Evolutionary conservation across 495 filamentous ascomycete species (phyloP).

Genomic region (Penicillium taxi): DNA sequence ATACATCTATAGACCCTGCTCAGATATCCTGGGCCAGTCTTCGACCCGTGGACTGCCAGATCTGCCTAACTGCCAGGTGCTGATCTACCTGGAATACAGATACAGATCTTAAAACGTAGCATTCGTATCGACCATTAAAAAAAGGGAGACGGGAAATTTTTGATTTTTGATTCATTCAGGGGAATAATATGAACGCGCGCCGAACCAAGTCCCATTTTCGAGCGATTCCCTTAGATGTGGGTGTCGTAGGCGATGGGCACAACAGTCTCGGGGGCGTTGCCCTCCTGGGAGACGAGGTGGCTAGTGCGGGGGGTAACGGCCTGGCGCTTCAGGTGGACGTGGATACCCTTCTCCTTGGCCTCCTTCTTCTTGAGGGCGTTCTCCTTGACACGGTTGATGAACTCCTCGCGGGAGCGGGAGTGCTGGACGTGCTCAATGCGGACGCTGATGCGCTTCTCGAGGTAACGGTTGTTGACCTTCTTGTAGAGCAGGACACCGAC

Average conservation of each 20-base stretch:
- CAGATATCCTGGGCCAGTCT: no score
- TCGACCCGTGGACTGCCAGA: no score
- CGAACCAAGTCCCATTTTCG: slow-evolving; percentile 23
- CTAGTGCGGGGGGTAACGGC: slow-evolving; percentile 70
- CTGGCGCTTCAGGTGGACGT: slow-evolving; percentile 87
- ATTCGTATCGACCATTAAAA: slow-evolving; percentile 1
- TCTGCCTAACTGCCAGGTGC: no score
- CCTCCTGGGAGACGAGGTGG: slow-evolving; percentile 64
- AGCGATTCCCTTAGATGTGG: slow-evolving; percentile 67
- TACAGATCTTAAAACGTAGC: no score
- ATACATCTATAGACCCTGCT: no score
- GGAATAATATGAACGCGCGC: slow-evolving; percentile 41
- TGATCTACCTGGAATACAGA: no score
- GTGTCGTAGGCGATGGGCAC: slow-evolving; percentile 93
- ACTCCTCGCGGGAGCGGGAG: slow-evolving; percentile 90
- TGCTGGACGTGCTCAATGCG: slow-evolving; percentile 94
- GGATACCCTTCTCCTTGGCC: slow-evolving; percentile 81
- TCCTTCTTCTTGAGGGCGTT: slow-evolving; percentile 86
- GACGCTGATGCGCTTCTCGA: slow-evolving; percentile 99
- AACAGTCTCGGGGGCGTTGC: slow-evolving; percentile 82
- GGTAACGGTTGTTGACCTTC: slow-evolving; percentile 93
- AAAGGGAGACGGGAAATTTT: slow-evolving; percentile 33
- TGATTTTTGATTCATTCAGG: slow-evolving; percentile 46
- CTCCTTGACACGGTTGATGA: slow-evolving; percentile 90
- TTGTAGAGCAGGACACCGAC: slow-evolving; percentile 99